These are phyloP conservation scores for Fusarium sp. DNA, from an alignment of 2,329 filamentous ascomycete species.

Conservation along the genomic window DNA sequence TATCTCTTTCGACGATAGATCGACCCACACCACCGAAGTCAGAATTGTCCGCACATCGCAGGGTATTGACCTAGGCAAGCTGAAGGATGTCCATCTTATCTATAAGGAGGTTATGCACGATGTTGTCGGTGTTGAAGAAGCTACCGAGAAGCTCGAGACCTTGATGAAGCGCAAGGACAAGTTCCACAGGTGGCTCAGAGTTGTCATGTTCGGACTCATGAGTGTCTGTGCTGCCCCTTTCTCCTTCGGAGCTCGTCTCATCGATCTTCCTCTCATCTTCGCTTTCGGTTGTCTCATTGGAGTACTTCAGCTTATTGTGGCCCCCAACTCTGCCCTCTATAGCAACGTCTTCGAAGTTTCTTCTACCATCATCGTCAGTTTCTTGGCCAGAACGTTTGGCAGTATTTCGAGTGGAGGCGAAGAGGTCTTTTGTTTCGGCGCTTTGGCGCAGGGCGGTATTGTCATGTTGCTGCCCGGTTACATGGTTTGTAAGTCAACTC, in stretches of 20 bases:
- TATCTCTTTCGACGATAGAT: slow-evolving; percentile 81
- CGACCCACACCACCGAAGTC: slow-evolving; percentile 73
- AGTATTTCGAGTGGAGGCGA: slow-evolving; percentile 58
- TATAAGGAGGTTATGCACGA: slow-evolving; percentile 74
- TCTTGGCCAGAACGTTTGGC: slow-evolving; percentile 69
- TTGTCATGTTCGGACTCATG: slow-evolving; percentile 76
- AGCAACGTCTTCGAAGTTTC: slow-evolving; percentile 72
- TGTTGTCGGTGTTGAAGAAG: slow-evolving; percentile 66
- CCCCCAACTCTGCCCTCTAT: slow-evolving; percentile 74
- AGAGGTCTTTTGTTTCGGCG: slow-evolving; percentile 71
- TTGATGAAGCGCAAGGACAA: slow-evolving; percentile 65
- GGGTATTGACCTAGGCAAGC: slow-evolving; percentile 68
- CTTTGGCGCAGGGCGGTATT: slow-evolving; percentile 71
- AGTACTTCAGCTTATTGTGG: slow-evolving; percentile 73
- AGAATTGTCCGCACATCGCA: slow-evolving; percentile 68
- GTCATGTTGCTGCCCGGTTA: slow-evolving; percentile 73
- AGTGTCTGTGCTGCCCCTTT: slow-evolving; percentile 78
- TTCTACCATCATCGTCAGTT: slow-evolving; percentile 68
- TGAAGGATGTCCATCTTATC: slow-evolving; percentile 68
- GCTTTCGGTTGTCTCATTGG: slow-evolving; percentile 76
- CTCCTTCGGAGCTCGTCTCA: slow-evolving; percentile 74
- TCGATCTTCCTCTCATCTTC: slow-evolving; percentile 79
- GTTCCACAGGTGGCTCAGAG: slow-evolving; percentile 61
- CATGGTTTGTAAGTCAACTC: slow-evolving; percentile 58
- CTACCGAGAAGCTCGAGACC: slow-evolving; percentile 60